Base-by-base conservation (phyloP, 2,329 filamentous ascomycete species). In the Coniochaeta sp. region DNA sequence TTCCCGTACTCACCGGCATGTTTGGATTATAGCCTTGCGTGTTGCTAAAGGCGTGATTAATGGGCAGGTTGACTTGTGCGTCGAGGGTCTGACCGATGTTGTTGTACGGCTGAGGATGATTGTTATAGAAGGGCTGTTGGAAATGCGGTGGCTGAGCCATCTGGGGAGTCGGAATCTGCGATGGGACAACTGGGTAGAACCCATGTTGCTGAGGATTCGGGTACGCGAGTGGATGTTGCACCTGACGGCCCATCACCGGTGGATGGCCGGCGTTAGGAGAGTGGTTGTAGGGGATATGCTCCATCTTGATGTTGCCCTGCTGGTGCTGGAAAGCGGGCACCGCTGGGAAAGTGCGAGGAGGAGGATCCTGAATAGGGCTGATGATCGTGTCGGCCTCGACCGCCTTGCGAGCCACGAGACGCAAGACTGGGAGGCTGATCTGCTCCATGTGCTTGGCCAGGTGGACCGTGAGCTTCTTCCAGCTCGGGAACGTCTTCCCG, bases 381-480 rank as follows among this genome's bases (percentile, higher is more conserved):
- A 89, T 87, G 64, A 88, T 78, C 24, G 85, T 88, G 66, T 89
- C 84, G 8, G 79, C 78, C 26, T 81, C 77, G 19, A 88, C 74
- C 17, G 73, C 69, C 61, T 66, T 69, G 31, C 65, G 67, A 34
- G 78, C 78, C 3, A 87, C 84, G 2, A 88, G 77, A 17, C 78
- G 76, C 60, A 96, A 78, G 34, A 96, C 84, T 0, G 93, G 92
- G 69, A 96, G 83, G 67, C 90, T 90, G 69, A 96, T 89, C 65
- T 91, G 87, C 73, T 96, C 91, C 91, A 97, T 95, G 72, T 97
- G 93, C 73, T 93, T 93, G 57, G 91, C 91, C 70, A 96, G 76
- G 74, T 96, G 93, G n/a, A 95, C 91, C 0, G 90, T 96, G 62
- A 96, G 77, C 75, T 96, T 96, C 80, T 96, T 96, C 91, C 91